Evolutionary conservation across 2,329 filamentous ascomycete species (phyloP).

Genomic region (Cercospora zeae-maydis): DNA sequence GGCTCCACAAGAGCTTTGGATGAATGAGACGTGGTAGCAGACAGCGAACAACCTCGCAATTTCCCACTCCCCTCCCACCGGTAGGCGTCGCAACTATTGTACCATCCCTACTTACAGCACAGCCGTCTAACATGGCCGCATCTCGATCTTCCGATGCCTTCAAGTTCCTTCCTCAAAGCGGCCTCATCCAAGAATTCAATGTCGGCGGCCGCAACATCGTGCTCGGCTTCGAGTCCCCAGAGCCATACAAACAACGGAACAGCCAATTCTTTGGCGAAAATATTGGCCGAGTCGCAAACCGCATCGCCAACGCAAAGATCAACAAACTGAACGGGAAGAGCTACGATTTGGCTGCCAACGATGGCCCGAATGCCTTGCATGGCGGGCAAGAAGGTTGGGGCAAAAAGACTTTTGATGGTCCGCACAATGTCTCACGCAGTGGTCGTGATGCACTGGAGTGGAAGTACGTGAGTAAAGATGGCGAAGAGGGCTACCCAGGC

Average conservation of each 20-base stretch:
- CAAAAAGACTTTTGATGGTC: constrained; percentile 72
- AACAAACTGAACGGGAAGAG: constrained; percentile 66
- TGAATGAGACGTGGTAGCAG: constrained; percentile 5
- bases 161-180: constrained; percentile 69
- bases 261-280: constrained; percentile 84
- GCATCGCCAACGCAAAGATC: constrained; percentile 69
- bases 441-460: constrained; percentile 46
- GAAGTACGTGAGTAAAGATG: constrained; percentile 65
- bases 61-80: background rate
- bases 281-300: constrained; percentile 80
- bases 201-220: constrained; percentile 82
- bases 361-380: constrained; percentile 66
- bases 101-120: background rate
- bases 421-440: constrained; percentile 54
- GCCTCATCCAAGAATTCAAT: constrained; percentile 75
- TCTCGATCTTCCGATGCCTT: constrained; percentile 41
- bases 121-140: constrained; percentile 21
- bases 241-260: constrained; percentile 73
- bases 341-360: constrained; percentile 70
- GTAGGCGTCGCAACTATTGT: background rate
- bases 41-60: background rate
- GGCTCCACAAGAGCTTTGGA: constrained; percentile 5
- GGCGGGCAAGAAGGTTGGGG: constrained; percentile 68
- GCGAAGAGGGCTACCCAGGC: constrained; percentile 87
- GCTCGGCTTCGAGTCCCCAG: constrained; percentile 72